Evolutionary conservation across 2,329 filamentous ascomycete genomes (phyloP).

Genomic region (Trichoderma brevicompactum): DNA sequence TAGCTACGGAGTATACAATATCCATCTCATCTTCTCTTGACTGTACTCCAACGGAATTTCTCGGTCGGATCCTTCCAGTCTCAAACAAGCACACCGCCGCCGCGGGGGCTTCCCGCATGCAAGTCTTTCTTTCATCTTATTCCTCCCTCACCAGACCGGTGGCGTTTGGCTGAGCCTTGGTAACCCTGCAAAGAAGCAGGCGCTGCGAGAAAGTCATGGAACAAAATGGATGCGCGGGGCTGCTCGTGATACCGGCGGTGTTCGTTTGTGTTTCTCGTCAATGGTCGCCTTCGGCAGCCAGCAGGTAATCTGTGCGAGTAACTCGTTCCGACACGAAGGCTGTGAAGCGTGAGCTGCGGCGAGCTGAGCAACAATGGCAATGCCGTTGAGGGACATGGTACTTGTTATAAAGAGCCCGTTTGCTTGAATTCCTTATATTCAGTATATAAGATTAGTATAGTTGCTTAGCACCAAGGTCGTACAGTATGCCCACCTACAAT

Average conservation of each 20-base stretch:
- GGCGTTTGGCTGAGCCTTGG: background rate
- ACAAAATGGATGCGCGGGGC: background rate
- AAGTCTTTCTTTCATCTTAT: background rate
- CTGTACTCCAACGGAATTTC: background rate
- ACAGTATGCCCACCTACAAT: background rate
- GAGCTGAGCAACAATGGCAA: background rate
- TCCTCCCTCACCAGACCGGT: background rate
- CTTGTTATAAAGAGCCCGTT: background rate
- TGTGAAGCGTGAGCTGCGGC: background rate
- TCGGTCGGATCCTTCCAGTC: background rate
- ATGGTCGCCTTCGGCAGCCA: slow-evolving; percentile 5
- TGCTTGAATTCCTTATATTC: background rate
- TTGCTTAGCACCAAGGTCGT: background rate
- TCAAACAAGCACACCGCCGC: background rate
- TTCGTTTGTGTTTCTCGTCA: slow-evolving; percentile 14
- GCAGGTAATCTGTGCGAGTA: slow-evolving; percentile 6
- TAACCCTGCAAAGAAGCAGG: background rate
- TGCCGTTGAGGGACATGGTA: background rate
- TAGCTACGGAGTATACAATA: too few relatives aligned
- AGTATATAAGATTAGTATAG: background rate
- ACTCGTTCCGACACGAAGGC: slow-evolving; percentile 6
- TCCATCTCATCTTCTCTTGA: background rate
- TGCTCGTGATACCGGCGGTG: slow-evolving; percentile 2
- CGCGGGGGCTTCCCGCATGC: background rate
- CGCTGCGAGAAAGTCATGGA: background rate